Base-by-base conservation (phyloP, 305 asterid genomes). In the Nicotiana rustica region DNA sequence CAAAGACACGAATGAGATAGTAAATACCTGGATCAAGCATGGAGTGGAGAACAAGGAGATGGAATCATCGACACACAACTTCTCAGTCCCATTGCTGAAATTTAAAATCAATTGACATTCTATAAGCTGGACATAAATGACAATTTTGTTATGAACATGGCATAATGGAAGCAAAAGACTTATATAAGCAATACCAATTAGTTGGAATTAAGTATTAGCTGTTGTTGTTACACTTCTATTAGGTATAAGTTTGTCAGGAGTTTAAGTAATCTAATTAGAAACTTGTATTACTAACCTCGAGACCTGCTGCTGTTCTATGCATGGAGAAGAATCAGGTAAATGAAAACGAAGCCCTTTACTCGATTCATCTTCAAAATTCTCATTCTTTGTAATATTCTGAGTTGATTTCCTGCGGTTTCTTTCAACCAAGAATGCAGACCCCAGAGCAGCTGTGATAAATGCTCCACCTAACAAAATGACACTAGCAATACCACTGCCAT, bases 401-500 rank as follows among this genome's bases (percentile, higher is more conserved):
- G 67, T 78, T 76, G 92, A 85, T 81, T 90, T 88, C 86, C 83
- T 77, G 62, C 82, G 38, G 76, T 80, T 87, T 61, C 66, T 85
- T 64, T 88, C 78, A 84, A 88, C 77, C 0, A 86, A 78, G 56
- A 90, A 89, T 44, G 86, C 89, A 0, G 95, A 89, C 0, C 88
- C 85, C 25, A 91, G 64, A 41, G 94, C 92, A 71, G 92, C 93
- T 83, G 76, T n/a, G 25, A 25, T 25, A 25, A 25, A 25, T 25
- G 3, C 33, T 31, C 33, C 33, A 31, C 33, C 33, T 2, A 31
- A 31, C 33, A 31, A 31, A 31, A 31, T 31, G 33, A 31, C 35
- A 33, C 90, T 91, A 82, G 91, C 95, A 68, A 88, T 67, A 6
- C 90, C 91, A 33, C 84, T 85, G 17, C 84, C 87, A 13, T 82